phyloP scores from a whole-genome alignment of 345 rosid genomes.

The Boechera stricta region DNA sequence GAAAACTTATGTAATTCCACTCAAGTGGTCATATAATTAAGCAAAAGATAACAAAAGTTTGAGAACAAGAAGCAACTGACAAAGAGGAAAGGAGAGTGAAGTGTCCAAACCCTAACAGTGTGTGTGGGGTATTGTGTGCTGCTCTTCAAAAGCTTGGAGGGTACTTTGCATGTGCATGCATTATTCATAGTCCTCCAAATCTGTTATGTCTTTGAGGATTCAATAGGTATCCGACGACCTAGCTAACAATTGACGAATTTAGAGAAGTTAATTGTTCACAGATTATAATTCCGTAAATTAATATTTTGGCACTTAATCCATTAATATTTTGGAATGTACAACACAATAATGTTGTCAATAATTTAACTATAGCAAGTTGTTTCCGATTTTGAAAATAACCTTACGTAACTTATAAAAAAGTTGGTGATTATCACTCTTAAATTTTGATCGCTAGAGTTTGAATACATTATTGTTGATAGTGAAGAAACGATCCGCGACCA shows the following conservation, averaged over 20 bases:
- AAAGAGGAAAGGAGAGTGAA: constrained; percentile 33
- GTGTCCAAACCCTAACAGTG: constrained; percentile 16
- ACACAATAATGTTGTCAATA: background rate
- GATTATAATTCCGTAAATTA: background rate
- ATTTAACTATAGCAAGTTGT: background rate
- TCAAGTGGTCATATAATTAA: constrained; percentile 12
- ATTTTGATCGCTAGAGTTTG: constrained; percentile 5
- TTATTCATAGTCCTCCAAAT: constrained; percentile 30
- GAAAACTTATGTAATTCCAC: background rate
- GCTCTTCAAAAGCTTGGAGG: constrained; percentile 21
- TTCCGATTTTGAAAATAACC: background rate
- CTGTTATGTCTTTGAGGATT: constrained; percentile 27
- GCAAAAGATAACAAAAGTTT: constrained; percentile 45
- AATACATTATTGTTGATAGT: constrained; percentile 11
- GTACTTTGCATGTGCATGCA: constrained; percentile 45
- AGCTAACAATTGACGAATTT: background rate
- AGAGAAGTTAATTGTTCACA: background rate
- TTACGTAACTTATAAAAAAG: background rate
- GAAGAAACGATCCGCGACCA: constrained; percentile 12
- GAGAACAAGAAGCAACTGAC: constrained; percentile 43
- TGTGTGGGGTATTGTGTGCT: constrained; percentile 34
- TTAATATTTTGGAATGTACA: background rate
- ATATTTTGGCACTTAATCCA: constrained; percentile 1
- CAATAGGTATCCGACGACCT: constrained; percentile 24
- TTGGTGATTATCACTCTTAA: background rate